These are phyloP conservation scores for Astragalus membranaceus DNA, from an alignment of 306 rosid genomes.

Conservation along the genomic window DNA sequence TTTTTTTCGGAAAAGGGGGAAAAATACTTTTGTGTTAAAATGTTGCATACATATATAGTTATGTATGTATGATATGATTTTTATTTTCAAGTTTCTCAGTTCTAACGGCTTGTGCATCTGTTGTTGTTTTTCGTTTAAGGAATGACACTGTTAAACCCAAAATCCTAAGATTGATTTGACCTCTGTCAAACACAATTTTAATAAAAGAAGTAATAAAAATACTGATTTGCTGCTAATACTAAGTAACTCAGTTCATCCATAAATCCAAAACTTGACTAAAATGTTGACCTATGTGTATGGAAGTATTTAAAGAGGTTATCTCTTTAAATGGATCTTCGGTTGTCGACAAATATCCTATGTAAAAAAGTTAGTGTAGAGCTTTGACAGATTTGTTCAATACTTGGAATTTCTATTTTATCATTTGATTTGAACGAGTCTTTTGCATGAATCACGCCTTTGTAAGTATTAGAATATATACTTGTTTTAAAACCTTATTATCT, in stretches of 20 bases:
- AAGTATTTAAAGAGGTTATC: no score
- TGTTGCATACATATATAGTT: not conserved
- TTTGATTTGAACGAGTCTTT: not conserved
- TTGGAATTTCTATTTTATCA: not conserved
- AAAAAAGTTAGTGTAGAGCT: not conserved
- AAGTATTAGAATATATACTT: not conserved
- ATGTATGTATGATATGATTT: no score
- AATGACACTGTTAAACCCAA: no score
- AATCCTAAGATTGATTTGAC: no score
- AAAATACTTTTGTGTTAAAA: not conserved
- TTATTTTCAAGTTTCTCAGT: not conserved
- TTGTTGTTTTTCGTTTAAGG: not conserved
- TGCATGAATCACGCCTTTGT: not conserved
- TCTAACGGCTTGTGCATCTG: not conserved
- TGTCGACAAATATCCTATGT: no score
- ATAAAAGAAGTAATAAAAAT: no score
- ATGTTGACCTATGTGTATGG: no score
- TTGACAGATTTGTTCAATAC: not conserved
- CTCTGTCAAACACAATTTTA: no score
- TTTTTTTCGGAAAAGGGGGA: not conserved
- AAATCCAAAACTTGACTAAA: no score
- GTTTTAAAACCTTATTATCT: not conserved
- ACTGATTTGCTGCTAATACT: no score
- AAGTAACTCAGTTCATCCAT: no score
- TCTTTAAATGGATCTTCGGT: no score